phyloP scores from a whole-genome alignment of 108 stramenopile genomes.

The Conticribra weissflogii region DNA sequence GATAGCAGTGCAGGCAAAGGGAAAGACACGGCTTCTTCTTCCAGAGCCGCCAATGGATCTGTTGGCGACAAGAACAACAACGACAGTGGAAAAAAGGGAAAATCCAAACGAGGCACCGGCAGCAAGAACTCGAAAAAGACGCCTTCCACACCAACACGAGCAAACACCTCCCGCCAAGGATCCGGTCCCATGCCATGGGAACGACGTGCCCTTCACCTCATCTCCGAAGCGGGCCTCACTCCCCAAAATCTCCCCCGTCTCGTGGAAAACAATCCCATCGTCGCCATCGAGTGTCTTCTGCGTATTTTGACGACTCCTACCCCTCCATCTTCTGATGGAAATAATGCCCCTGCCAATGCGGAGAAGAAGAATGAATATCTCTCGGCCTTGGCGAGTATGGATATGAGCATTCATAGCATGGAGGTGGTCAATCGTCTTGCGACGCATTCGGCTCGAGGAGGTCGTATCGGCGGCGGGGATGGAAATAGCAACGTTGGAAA shows the following conservation, averaged over 20 bases:
- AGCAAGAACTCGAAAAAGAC: not conserved
- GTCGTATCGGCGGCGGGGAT: conserved; percentile 5
- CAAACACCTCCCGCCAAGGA: not conserved
- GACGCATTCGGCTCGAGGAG: conserved; percentile 42
- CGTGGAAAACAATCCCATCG: conserved; percentile 96
- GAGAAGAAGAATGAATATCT: conserved; percentile 81
- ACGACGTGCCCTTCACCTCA: conserved; percentile 46
- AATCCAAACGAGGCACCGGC: not conserved
- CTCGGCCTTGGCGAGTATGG: conserved; percentile 95
- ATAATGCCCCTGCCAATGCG: not conserved
- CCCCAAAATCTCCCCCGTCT: conserved; percentile 90
- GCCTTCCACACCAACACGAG: not conserved
- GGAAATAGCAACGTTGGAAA: too few relatives aligned
- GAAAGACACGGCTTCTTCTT: not conserved
- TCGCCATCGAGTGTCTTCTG: conserved; percentile 92
- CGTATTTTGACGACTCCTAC: conserved; percentile 66
- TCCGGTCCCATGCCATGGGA: not conserved
- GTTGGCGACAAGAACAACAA: conserved; percentile 18
- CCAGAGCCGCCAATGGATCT: conserved; percentile 9
- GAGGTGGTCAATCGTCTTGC: conserved; percentile 94
- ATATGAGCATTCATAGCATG: conserved; percentile 97
- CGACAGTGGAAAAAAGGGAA: conserved; percentile 21
- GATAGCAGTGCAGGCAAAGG: not conserved
- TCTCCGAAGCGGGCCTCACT: conserved; percentile 81
- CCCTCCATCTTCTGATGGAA: not conserved